Percentiles rank a stretch among this genome's conserved stretches.
Evolutionary conservation across 139 green algal genomes (phyloP).

Genomic region (Haematococcus lacustris): DNA sequence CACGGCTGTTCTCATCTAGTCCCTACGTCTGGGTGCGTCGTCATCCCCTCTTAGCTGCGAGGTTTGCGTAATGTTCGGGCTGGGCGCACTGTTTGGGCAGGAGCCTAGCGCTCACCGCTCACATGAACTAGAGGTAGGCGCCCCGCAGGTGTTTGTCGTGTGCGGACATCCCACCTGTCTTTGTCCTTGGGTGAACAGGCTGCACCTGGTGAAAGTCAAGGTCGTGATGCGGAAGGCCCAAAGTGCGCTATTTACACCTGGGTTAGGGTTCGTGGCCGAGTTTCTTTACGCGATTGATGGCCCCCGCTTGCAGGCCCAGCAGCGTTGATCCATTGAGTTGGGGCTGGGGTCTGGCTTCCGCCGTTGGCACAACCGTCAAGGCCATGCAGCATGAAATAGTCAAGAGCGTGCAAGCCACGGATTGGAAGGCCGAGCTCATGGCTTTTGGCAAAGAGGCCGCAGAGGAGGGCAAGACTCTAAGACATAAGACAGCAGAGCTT

Average conservation of each 20-base stretch:
- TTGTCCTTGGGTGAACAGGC: too few species aligned
- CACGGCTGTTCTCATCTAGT: too few species aligned
- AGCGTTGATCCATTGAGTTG: neutral
- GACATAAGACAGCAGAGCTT: slow-evolving; percentile 27
- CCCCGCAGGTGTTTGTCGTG: too few species aligned
- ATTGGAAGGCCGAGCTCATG: slow-evolving; percentile 64
- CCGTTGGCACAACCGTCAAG: slow-evolving; percentile 52
- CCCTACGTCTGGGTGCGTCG: too few species aligned
- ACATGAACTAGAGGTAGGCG: too few species aligned
- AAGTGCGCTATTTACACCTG: neutral
- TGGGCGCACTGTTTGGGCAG: too few species aligned
- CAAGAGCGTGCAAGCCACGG: slow-evolving; percentile 52
- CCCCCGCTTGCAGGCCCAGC: neutral
- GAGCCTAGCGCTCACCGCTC: too few species aligned
- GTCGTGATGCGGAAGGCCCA: too few species aligned
- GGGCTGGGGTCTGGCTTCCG: slow-evolving; percentile 51
- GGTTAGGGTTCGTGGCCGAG: neutral
- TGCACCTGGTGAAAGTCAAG: too few species aligned
- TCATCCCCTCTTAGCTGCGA: too few species aligned
- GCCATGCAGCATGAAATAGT: slow-evolving; percentile 55
- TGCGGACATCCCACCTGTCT: too few species aligned
- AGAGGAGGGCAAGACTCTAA: slow-evolving; percentile 49
- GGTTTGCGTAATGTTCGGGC: too few species aligned
- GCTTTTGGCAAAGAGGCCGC: slow-evolving; percentile 55
- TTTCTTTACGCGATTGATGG: neutral